These are phyloP conservation scores for Boletales sp. DNA, from an alignment of 768 basidiomycete genomes.

Conservation along the genomic window DNA sequence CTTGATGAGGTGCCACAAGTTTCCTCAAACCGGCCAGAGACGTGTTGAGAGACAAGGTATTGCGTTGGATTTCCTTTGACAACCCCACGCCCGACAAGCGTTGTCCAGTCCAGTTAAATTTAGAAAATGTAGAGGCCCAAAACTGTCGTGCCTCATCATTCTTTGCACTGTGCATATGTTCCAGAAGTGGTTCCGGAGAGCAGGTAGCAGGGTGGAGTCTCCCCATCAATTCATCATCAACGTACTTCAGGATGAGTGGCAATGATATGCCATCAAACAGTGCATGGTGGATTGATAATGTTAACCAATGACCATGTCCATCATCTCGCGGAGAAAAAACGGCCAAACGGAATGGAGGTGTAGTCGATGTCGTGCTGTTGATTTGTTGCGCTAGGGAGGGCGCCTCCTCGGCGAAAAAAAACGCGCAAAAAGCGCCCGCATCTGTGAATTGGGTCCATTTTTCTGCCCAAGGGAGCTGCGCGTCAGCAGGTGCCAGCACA, in stretches of 20 bases:
- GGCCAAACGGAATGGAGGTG: constrained; percentile 15
- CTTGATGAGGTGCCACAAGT: constrained; percentile 18
- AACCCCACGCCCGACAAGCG: constrained; percentile 1
- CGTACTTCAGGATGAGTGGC: constrained; percentile 24
- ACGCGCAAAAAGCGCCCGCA: constrained; percentile 14
- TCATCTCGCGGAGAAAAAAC: constrained; percentile 5
- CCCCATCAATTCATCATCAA: constrained; percentile 20
- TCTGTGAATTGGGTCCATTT: constrained; percentile 4
- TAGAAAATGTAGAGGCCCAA: constrained; percentile 21
- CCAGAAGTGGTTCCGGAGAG: constrained; percentile 19
- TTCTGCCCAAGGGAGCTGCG: constrained; percentile 16
- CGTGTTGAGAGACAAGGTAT: constrained; percentile 6
- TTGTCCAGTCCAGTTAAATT: constrained; percentile 17
- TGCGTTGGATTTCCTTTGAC: constrained; percentile 10
- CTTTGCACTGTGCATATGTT: constrained; percentile 17
- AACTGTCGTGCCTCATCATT: constrained; percentile 15
- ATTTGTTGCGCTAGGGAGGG: constrained; percentile 20
- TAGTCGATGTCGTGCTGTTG: constrained; percentile 16
- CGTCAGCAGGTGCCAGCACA: constrained; percentile 15
- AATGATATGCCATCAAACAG: constrained; percentile 33
- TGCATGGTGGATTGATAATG: constrained; percentile 33
- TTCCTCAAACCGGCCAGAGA: constrained; percentile 19
- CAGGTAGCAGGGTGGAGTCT: constrained; percentile 7
- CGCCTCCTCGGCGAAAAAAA: constrained; percentile 22
- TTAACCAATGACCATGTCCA: constrained; percentile 6